Evolutionary conservation across 805 yeast genomes (phyloP).

Genomic region (Metschnikowia dekortorum): DNA sequence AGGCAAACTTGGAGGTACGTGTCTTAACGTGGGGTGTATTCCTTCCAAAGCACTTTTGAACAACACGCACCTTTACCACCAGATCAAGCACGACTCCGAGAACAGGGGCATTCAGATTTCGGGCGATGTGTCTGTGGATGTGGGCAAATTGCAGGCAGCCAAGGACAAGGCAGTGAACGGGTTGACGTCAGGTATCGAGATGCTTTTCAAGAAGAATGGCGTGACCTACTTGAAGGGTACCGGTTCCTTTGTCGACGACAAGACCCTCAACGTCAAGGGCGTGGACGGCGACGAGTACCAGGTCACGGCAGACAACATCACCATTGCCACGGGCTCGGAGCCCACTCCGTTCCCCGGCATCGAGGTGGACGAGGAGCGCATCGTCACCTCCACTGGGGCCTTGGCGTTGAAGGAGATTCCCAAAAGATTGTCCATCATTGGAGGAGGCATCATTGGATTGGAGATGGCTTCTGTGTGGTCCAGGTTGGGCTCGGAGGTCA

Average conservation of each 20-base stretch:
- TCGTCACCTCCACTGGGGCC: constrained; percentile 94
- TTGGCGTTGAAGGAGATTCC: constrained; percentile 84
- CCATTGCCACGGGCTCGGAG: constrained; percentile 98
- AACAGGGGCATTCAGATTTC: constrained; percentile 87
- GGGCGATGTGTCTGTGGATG: constrained; percentile 67
- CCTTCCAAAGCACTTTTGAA: constrained; percentile 95
- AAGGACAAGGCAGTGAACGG: constrained; percentile 87
- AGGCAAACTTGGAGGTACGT: constrained; percentile 95
- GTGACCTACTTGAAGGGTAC: constrained; percentile 92
- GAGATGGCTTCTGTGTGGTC: constrained; percentile 99
- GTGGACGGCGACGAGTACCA: constrained; percentile 78
- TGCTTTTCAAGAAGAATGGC: constrained; percentile 91
- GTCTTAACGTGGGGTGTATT: constrained; percentile 98
- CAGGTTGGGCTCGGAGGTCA: constrained; percentile 92
- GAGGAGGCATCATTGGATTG: constrained; percentile 99
- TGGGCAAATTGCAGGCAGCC: constrained; percentile 79
- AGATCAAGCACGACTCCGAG: constrained; percentile 77
- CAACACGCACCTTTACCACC: constrained; percentile 91
- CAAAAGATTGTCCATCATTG: constrained; percentile 85
- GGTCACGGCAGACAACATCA: constrained; percentile 78
- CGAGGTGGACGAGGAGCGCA: constrained; percentile 92
- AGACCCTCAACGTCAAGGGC: constrained; percentile 74
- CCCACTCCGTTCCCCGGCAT: constrained; percentile 99
- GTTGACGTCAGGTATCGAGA: constrained; percentile 90
- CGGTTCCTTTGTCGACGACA: constrained; percentile 83